phyloP scores from a whole-genome alignment of 805 yeast genomes.

The Metschnikowia noctiluminum region DNA sequence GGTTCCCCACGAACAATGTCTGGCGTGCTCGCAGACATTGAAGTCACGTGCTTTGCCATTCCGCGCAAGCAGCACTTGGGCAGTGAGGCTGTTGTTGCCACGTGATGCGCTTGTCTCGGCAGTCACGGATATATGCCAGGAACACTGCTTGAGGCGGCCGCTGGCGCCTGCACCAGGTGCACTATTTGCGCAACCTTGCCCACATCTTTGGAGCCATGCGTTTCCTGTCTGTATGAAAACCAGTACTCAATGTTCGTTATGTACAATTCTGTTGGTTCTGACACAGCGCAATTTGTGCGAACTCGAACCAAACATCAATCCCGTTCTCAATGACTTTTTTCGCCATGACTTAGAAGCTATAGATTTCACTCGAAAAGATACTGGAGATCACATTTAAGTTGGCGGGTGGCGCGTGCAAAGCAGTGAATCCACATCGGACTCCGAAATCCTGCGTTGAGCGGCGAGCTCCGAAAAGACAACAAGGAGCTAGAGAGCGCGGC shows the following conservation, averaged over 20 bases:
- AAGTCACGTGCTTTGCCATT: neutral
- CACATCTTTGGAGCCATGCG: neutral
- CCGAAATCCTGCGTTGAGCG: neutral
- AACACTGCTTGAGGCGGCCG: conserved; percentile 1
- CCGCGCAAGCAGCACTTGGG: too few relatives aligned
- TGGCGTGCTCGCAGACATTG: neutral
- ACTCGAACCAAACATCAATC: too few relatives aligned
- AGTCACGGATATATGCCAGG: conserved; percentile 1
- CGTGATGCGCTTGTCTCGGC: neutral
- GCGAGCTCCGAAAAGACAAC: neutral
- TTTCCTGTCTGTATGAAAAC: neutral
- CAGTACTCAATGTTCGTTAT: too few relatives aligned
- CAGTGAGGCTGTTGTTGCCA: neutral
- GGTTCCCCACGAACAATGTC: neutral
- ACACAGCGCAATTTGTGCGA: too few relatives aligned
- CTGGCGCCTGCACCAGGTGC: conserved; percentile 1
- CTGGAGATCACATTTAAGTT: too few relatives aligned
- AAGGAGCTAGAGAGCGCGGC: neutral
- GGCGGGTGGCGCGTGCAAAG: neutral
- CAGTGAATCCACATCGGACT: neutral
- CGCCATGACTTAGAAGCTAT: too few relatives aligned
- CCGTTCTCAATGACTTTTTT: too few relatives aligned
- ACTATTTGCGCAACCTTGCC: neutral
- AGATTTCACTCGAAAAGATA: too few relatives aligned
- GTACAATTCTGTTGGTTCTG: too few relatives aligned